Conservation (phyloP, 208 protist genomes). For the Tritrichomonas musculus region DNA sequence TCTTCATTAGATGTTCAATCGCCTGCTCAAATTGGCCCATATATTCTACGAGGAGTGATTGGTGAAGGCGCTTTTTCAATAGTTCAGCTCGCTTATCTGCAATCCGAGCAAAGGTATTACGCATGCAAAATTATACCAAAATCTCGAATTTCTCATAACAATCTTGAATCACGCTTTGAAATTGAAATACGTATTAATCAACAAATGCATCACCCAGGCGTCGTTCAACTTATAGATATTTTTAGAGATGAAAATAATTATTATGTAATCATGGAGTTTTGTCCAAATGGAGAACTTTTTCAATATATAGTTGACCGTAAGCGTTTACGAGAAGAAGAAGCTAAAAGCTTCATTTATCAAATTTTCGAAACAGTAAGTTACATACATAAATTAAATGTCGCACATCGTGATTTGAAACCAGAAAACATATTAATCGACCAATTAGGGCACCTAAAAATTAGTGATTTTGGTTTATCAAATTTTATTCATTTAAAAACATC, state of each 20-base stretch:
- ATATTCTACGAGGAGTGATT: not conserved
- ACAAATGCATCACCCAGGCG: not conserved
- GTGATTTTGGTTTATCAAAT: not conserved
- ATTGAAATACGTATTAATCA: not conserved
- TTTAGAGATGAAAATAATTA: not conserved
- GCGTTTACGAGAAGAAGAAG: not conserved
- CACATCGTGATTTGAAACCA: not conserved
- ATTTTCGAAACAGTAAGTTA: not conserved
- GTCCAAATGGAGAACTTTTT: too few relatives aligned
- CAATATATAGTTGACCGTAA: too few relatives aligned
- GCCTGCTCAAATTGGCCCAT: not conserved
- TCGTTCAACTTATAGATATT: not conserved
- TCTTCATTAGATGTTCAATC: not conserved
- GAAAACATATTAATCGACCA: slow-evolving; percentile 1
- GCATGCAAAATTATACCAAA: not conserved
- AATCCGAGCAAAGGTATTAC: not conserved
- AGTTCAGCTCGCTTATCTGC: not conserved
- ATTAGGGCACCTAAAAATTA: not conserved
- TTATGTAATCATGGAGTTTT: too few relatives aligned
- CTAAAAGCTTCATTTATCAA: not conserved
- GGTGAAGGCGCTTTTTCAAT: not conserved
- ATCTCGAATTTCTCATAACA: not conserved
- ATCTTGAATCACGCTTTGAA: not conserved
- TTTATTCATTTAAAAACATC: not conserved
- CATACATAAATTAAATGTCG: not conserved